phyloP scores from a whole-genome alignment of 2,329 filamentous ascomycete species.

The Fusarium pseudonygamai region DNA sequence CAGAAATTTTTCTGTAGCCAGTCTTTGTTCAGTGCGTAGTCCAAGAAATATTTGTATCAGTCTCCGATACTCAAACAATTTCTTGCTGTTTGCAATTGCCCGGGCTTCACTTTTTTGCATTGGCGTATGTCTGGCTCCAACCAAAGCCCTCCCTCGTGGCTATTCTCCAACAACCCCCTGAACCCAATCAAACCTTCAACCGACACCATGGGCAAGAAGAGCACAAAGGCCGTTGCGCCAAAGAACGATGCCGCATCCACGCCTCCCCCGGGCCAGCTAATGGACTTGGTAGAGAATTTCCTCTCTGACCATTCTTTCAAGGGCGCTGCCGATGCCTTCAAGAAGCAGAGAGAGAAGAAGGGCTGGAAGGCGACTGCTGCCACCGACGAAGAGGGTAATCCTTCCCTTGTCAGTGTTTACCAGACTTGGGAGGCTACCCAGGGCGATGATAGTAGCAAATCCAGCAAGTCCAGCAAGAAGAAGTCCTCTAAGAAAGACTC shows the following conservation, averaged over 20 bases:
- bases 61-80: constrained; percentile 1
- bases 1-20: constrained; percentile 41
- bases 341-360: constrained; percentile 67
- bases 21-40: constrained; percentile 12
- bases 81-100: constrained; percentile 5
- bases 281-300: constrained; percentile 74
- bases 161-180: constrained; percentile 54
- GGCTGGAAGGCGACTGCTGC: constrained; percentile 52
- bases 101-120: background rate
- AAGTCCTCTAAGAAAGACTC: constrained; percentile 31
- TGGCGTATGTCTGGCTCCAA: constrained; percentile 48
- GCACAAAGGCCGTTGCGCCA: constrained; percentile 30
- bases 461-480: constrained; percentile 36
- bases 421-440: constrained; percentile 58
- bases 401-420: constrained; percentile 61
- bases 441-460: constrained; percentile 25
- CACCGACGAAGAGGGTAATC: constrained; percentile 32
- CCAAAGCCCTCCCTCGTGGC: constrained; percentile 52
- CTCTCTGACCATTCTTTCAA: constrained; percentile 72
- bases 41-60: constrained; percentile 24
- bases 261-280: constrained; percentile 66
- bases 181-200: constrained; percentile 32
- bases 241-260: constrained; percentile 35
- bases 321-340: constrained; percentile 68
- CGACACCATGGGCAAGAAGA: constrained; percentile 50